Conservation (phyloP, 805 yeast genomes). For the Sugiyamaella marilandica region DNA sequence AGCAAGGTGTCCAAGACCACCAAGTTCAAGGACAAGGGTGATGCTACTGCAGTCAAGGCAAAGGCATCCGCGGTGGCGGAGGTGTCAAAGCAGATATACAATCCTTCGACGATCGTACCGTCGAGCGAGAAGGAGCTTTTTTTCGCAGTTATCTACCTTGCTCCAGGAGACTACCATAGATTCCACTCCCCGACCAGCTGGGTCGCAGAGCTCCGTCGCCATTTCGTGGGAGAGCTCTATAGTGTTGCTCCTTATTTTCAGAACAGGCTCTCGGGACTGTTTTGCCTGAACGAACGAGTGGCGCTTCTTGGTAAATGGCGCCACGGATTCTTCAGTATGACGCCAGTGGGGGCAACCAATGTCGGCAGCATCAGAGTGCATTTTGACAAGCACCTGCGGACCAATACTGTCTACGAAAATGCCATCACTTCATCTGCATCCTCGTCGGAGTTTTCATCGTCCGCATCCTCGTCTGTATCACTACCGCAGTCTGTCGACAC, state of each 20-base stretch:
- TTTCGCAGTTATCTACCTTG: constrained; percentile 88
- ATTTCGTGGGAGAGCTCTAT: constrained; percentile 91
- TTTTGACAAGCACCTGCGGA: constrained; percentile 83
- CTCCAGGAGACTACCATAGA: constrained; percentile 98
- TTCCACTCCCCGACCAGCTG: constrained; percentile 95
- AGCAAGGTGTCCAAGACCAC: constrained; percentile 39
- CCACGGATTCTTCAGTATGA: constrained; percentile 96
- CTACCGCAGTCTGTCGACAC: neutral
- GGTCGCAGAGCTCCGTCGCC: constrained; percentile 91
- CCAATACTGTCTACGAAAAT: constrained; percentile 60
- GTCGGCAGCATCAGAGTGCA: constrained; percentile 92
- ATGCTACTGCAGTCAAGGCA: constrained; percentile 26
- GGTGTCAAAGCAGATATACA: constrained; percentile 21
- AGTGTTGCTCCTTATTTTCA: constrained; percentile 97
- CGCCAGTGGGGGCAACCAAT: constrained; percentile 98
- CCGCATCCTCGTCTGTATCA: constrained; percentile 8
- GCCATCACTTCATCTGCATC: neutral
- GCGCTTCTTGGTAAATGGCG: constrained; percentile 95
- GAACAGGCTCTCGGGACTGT: constrained; percentile 75
- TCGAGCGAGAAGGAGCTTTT: constrained; percentile 55
- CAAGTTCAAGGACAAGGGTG: constrained; percentile 15
- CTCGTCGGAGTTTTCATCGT: neutral
- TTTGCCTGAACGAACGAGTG: constrained; percentile 90
- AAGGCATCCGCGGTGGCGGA: constrained; percentile 34
- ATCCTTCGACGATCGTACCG: constrained; percentile 23